These are phyloP conservation scores for Fomitopsis betulina DNA, from an alignment of 1,284 basidiomycete genomes.

Conservation along the genomic window DNA sequence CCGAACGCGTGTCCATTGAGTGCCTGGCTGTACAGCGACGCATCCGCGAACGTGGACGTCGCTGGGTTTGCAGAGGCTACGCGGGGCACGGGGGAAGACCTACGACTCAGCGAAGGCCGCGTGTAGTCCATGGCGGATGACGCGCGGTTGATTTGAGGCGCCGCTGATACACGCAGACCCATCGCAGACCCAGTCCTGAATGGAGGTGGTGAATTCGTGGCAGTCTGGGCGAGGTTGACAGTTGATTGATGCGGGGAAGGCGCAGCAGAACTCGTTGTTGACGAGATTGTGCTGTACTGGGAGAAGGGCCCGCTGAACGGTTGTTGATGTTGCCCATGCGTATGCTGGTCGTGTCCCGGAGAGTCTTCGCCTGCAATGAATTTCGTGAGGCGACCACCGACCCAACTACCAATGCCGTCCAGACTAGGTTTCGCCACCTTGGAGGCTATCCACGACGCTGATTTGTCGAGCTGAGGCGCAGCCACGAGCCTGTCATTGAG, in stretches of 20 bases:
- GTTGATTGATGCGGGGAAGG: conserved; percentile 67
- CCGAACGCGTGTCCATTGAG: conserved; percentile 25
- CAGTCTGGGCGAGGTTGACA: conserved; percentile 38
- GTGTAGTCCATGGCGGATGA: conserved; percentile 74
- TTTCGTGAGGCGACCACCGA: conserved; percentile 93
- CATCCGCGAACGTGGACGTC: conserved; percentile 43
- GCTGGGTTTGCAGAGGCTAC: conserved; percentile 50
- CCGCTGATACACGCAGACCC: conserved; percentile 41
- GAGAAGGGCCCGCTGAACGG: conserved; percentile 82
- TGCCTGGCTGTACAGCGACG: conserved; percentile 36
- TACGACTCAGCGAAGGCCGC: conserved; percentile 36
- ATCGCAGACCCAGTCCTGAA: conserved; percentile 64
- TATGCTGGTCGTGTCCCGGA: conserved; percentile 33
- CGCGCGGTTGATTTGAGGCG: conserved; percentile 56
- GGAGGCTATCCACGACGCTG: conserved; percentile 76
- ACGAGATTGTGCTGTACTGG: conserved; percentile 92
- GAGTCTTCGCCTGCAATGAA: conserved; percentile 90
- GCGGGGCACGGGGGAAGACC: conserved; percentile 45
- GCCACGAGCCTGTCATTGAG: conserved; percentile 82
- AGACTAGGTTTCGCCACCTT: conserved; percentile 86
- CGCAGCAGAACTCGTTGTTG: conserved; percentile 63
- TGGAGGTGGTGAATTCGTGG: conserved; percentile 35
- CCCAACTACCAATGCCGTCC: conserved; percentile 89
- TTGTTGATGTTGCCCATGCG: conserved; percentile 37
- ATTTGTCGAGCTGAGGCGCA: conserved; percentile 67